Evolutionary conservation across 441 rosid species (phyloP).

Genomic region (Gossypium gossypioides): DNA sequence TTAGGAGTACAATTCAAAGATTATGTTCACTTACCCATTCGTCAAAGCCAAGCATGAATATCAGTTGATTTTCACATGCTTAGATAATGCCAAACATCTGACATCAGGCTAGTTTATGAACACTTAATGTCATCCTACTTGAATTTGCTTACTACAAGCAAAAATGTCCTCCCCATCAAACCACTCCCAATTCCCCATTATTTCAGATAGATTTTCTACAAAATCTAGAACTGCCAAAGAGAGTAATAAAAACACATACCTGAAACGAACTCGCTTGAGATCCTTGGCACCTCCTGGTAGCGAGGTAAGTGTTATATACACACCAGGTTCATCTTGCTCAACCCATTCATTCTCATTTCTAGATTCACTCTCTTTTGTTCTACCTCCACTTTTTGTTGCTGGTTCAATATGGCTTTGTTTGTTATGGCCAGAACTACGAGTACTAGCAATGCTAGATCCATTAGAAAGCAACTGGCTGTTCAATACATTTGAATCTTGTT

Average conservation of each 20-base stretch:
- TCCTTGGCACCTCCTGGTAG: slow-evolving; percentile 76
- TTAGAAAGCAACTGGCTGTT: slow-evolving; percentile 40
- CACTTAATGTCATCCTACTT: background rate
- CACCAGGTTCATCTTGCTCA: slow-evolving; percentile 94
- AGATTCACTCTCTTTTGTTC: slow-evolving; percentile 51
- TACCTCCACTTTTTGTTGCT: slow-evolving; percentile 41
- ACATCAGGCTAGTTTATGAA: background rate
- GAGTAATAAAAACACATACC: slow-evolving; percentile 30
- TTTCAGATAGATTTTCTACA: background rate
- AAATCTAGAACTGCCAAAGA: background rate
- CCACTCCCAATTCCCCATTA: background rate
- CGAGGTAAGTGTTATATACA: slow-evolving; percentile 76
- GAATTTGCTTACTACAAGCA: background rate
- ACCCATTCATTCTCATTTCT: slow-evolving; percentile 72
- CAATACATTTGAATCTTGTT: slow-evolving; percentile 39
- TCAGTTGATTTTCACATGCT: background rate
- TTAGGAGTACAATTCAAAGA: background rate
- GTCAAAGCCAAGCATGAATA: background rate
- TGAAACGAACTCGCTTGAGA: slow-evolving; percentile 91
- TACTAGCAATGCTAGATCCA: slow-evolving; percentile 37
- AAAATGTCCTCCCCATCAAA: background rate
- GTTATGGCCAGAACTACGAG: slow-evolving; percentile 27
- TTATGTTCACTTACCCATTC: background rate
- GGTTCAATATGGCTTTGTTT: slow-evolving; percentile 46
- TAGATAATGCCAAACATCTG: background rate